Evolutionary conservation across 305 asterid species (phyloP).

Genomic region (Ilex paraguariensis): DNA sequence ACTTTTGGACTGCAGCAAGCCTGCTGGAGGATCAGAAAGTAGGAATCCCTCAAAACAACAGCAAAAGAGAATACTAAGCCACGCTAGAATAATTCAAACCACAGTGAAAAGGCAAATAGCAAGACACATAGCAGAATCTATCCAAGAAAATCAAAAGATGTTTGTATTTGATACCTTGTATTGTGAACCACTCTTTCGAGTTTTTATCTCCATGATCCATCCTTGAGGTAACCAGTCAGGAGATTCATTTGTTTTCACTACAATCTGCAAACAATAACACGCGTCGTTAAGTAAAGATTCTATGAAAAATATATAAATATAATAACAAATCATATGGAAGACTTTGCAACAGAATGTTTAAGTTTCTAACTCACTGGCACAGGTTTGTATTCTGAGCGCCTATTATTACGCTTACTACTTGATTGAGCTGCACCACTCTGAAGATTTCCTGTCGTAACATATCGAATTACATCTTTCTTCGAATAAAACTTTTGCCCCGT

Average conservation of each 20-base stretch:
- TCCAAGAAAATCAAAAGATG: constrained; percentile 1
- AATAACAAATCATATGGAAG: no score
- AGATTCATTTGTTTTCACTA: constrained; percentile 23
- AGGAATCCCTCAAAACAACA: constrained; percentile 9
- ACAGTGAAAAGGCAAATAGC: neutral
- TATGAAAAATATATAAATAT: no score
- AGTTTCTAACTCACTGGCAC: no score
- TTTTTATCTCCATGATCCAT: constrained; percentile 51
- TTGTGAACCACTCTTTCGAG: constrained; percentile 22
- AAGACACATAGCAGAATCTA: constrained; percentile 3
- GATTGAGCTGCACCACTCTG: constrained; percentile 5
- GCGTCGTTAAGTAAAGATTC: no score
- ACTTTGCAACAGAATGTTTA: no score
- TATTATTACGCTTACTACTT: no score
- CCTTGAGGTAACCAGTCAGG: constrained; percentile 63
- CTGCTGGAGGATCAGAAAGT: no score
- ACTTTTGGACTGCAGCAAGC: no score
- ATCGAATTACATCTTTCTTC: constrained; percentile 40
- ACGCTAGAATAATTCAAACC: constrained; percentile 2
- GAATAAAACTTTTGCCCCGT: constrained; percentile 55
- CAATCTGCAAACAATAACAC: constrained; percentile 28
- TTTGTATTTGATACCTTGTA: constrained; percentile 51
- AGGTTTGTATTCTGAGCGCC: no score
- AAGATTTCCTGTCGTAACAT: constrained; percentile 27
- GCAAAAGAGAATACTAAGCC: neutral